phyloP scores from a whole-genome alignment of 2,329 filamentous ascomycete genomes.

The Pseudogymnoascus sp. region DNA sequence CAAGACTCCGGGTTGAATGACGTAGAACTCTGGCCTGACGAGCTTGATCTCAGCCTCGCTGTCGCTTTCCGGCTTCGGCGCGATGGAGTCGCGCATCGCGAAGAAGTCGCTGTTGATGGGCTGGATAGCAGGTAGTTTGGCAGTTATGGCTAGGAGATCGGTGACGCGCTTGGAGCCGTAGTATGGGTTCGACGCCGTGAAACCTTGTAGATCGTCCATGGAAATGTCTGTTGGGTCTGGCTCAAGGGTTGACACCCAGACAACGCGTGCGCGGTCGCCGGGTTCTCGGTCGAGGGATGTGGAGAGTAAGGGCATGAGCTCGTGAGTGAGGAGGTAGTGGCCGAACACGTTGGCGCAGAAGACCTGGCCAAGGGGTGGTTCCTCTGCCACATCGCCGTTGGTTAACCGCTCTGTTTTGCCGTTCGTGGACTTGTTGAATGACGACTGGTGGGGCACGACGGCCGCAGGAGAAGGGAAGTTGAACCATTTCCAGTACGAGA shows the following conservation, averaged over 20 bases:
- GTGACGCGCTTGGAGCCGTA: conserved; percentile 83
- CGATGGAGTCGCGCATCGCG: conserved; percentile 23
- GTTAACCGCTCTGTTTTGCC: neutral
- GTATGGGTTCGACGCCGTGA: conserved; percentile 57
- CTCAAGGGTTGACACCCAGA: conserved; percentile 85
- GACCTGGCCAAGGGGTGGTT: conserved; percentile 65
- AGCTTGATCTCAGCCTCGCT: conserved; percentile 18
- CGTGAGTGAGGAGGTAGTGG: conserved; percentile 82
- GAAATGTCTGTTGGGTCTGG: conserved; percentile 39
- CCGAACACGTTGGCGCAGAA: conserved; percentile 94
- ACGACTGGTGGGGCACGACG: conserved; percentile 28
- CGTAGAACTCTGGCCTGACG: conserved; percentile 58
- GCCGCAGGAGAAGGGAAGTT: conserved; percentile 1
- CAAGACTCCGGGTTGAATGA: conserved; percentile 81
- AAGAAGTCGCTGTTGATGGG: conserved; percentile 51
- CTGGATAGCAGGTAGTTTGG: conserved; percentile 54
- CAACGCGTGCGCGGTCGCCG: conserved; percentile 50
- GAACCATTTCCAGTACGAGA: conserved; percentile 9
- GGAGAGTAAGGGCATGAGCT: conserved; percentile 64
- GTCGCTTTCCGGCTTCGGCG: conserved; percentile 17
- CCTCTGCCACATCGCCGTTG: conserved; percentile 25
- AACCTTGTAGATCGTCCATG: conserved; percentile 71
- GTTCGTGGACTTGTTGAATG: conserved; percentile 24
- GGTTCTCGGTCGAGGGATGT: conserved; percentile 24
- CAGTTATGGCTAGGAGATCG: conserved; percentile 72